Conservation (phyloP, 2,329 filamentous ascomycete genomes). For the Fusarium sp. region DNA sequence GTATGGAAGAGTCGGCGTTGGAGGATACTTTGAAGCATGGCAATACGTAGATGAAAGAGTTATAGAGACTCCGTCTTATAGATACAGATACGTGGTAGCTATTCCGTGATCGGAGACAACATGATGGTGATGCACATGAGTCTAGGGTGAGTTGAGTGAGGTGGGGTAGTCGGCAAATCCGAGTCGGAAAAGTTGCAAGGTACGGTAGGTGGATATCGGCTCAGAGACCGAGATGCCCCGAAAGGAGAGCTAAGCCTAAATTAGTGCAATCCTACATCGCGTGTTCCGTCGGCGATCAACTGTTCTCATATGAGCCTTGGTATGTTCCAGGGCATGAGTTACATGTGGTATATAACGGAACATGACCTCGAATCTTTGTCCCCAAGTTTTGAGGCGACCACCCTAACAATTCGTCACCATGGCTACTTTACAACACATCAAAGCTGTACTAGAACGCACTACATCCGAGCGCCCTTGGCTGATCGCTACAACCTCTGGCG, state of each 20-base stretch:
- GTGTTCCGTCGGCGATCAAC: background rate
- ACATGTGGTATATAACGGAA: background rate
- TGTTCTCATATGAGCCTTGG: background rate
- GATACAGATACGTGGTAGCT: background rate
- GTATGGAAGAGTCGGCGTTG: background rate
- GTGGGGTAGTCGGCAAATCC: background rate
- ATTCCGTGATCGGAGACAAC: background rate
- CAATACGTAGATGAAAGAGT: background rate
- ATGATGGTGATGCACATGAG: background rate
- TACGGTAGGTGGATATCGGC: too few relatives aligned
- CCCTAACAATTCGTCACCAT: background rate
- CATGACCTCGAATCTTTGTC: background rate
- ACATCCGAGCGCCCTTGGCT: background rate
- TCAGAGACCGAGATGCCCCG: background rate
- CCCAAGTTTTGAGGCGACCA: fast-evolving
- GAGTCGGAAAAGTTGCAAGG: background rate
- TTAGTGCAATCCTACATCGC: background rate
- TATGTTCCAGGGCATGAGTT: background rate
- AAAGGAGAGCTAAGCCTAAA: background rate
- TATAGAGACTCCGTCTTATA: background rate
- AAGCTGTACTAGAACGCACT: background rate
- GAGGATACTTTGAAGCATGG: background rate
- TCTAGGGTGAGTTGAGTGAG: background rate
- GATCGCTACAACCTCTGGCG: background rate
- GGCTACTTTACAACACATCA: background rate